Evolutionary conservation across 768 basidiomycete genomes (phyloP).

Genomic region (Psilocybe subaeruginosa): DNA sequence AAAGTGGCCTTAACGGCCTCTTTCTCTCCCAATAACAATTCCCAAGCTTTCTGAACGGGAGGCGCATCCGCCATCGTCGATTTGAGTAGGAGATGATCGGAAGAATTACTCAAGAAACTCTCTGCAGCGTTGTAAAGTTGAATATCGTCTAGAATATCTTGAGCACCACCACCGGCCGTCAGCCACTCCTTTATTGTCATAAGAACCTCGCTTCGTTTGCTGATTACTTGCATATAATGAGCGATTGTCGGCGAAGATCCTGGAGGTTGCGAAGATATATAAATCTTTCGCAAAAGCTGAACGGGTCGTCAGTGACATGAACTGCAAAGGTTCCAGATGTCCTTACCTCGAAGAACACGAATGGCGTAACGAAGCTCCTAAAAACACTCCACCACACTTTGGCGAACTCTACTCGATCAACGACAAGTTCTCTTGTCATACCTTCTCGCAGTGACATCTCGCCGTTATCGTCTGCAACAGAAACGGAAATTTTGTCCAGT

Average conservation of each 20-base stretch:
- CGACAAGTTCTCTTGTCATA: constrained; percentile 69
- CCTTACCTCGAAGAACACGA: constrained; percentile 84
- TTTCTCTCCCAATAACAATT: constrained; percentile 44
- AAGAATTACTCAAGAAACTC: constrained; percentile 58
- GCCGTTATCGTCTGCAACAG: constrained; percentile 85
- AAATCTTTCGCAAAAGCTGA: constrained; percentile 79
- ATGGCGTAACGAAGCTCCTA: constrained; percentile 78
- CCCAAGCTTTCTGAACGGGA: constrained; percentile 50
- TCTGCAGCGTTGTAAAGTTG: constrained; percentile 62
- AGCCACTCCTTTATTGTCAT: constrained; percentile 76
- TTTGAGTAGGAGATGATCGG: constrained; percentile 55
- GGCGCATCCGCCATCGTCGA: constrained; percentile 41
- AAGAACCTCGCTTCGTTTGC: constrained; percentile 63
- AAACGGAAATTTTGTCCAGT: constrained; percentile 74
- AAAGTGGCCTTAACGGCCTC: constrained; percentile 48
- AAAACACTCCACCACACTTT: constrained; percentile 85
- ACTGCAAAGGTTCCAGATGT: not conserved
- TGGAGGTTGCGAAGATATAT: constrained; percentile 52
- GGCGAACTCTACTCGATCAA: constrained; percentile 76
- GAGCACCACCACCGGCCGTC: constrained; percentile 70
- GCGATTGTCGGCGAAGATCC: constrained; percentile 42
- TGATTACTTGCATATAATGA: constrained; percentile 53
- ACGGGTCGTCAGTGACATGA: constrained; percentile 9
- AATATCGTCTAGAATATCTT: constrained; percentile 75
- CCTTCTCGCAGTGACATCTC: constrained; percentile 79